Conservation (phyloP, 2,329 filamentous ascomycete species). For the Curvularia verruculosa region DNA sequence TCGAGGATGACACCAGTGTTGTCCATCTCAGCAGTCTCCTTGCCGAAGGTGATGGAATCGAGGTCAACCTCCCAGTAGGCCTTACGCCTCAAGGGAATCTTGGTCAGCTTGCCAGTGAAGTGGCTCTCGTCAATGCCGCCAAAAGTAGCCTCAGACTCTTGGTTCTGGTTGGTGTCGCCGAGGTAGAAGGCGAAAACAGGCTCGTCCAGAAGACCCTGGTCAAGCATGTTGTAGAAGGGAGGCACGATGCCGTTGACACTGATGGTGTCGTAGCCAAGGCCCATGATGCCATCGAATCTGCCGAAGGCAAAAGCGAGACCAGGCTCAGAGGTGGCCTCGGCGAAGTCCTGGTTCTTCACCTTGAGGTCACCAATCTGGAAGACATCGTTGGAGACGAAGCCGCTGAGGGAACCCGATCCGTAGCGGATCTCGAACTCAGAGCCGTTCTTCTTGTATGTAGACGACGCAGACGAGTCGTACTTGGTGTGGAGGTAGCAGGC, state of each 20-base stretch:
- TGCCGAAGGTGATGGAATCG: slow-evolving; percentile 86
- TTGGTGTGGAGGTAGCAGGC: slow-evolving; percentile 97
- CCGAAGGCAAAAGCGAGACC: slow-evolving; percentile 98
- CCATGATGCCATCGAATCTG: slow-evolving; percentile 94
- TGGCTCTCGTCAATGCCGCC: slow-evolving; percentile 85
- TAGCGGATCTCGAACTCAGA: slow-evolving; percentile 91
- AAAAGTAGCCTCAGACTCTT: slow-evolving; percentile 85
- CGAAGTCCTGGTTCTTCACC: slow-evolving; percentile 90
- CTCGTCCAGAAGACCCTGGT: slow-evolving; percentile 88
- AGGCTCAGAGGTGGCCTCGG: slow-evolving; percentile 93
- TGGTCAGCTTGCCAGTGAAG: slow-evolving; percentile 84
- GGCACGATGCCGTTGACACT: slow-evolving; percentile 95
- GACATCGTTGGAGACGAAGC: slow-evolving; percentile 89
- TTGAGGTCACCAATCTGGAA: slow-evolving; percentile 87
- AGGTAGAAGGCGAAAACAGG: slow-evolving; percentile 98
- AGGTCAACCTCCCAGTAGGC: slow-evolving; percentile 99
- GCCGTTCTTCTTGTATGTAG: slow-evolving; percentile 92
- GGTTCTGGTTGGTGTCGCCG: slow-evolving; percentile 71
- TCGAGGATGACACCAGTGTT: slow-evolving; percentile 96
- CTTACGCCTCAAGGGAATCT: slow-evolving; percentile 95
- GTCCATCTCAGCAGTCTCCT: slow-evolving; percentile 85
- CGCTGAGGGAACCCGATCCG: slow-evolving; percentile 90
- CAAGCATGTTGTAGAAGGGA: slow-evolving; percentile 94
- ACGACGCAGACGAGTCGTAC: slow-evolving; percentile 90
- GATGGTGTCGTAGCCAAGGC: slow-evolving; percentile 92